phyloP scores from a whole-genome alignment of 2,329 filamentous ascomycete species.

The Talaromyces pinophilus region DNA sequence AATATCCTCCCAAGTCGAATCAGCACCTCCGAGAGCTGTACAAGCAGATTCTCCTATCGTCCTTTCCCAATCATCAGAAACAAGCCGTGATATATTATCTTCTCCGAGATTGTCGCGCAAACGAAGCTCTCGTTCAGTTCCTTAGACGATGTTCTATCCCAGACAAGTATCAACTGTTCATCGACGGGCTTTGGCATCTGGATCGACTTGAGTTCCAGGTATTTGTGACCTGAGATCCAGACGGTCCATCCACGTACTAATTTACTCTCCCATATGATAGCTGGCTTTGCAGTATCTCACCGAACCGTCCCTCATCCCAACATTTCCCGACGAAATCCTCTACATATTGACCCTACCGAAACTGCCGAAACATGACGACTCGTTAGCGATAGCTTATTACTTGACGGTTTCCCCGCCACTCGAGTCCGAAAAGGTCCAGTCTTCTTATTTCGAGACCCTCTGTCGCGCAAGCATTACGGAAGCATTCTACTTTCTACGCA shows the following conservation, averaged over 20 bases:
- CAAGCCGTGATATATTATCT: conserved; percentile 82
- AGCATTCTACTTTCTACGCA: conserved; percentile 71
- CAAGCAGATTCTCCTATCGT: conserved; percentile 65
- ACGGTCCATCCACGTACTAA: not conserved
- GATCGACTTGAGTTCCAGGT: conserved; percentile 71
- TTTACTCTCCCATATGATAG: conserved; percentile 38
- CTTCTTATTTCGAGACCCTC: conserved; percentile 69
- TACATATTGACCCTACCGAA: conserved; percentile 63
- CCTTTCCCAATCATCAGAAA: conserved; percentile 72
- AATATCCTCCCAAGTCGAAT: conserved; percentile 74
- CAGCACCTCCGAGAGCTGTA: conserved; percentile 69
- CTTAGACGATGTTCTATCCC: conserved; percentile 66
- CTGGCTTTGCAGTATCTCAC: conserved; percentile 73
- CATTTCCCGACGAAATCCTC: conserved; percentile 82
- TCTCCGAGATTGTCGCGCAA: conserved; percentile 69
- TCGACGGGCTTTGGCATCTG: conserved; percentile 79
- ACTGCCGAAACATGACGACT: conserved; percentile 60
- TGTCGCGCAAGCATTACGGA: conserved; percentile 68
- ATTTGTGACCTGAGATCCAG: conserved; percentile 24
- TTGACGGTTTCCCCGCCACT: conserved; percentile 73
- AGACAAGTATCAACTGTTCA: conserved; percentile 74
- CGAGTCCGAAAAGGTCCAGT: conserved; percentile 62
- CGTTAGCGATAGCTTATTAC: conserved; percentile 74
- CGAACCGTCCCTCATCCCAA: conserved; percentile 75
- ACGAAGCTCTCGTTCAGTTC: conserved; percentile 60